A percentile compares a stretch with the other conserved stretches of the same genome.
phyloP scores from a whole-genome alignment of 2,329 filamentous ascomycete species.

The Lasiodiplodia sp. region DNA sequence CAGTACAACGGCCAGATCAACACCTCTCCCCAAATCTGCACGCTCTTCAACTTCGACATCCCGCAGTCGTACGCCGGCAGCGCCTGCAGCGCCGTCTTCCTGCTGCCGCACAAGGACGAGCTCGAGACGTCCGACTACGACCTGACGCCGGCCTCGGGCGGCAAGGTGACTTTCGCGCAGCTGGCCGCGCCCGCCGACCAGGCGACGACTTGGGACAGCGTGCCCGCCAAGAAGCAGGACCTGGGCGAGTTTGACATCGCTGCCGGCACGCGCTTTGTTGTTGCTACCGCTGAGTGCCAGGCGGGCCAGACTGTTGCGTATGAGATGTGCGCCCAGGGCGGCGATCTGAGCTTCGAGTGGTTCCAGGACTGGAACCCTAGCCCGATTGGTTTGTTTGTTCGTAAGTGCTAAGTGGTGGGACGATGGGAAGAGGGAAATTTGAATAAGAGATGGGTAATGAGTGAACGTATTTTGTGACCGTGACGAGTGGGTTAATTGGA shows the following conservation, averaged over 20 bases:
- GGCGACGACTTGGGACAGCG: conserved; percentile 62
- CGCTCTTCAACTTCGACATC: conserved; percentile 58
- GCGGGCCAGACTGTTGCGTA: conserved; percentile 61
- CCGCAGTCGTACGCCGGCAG: conserved; percentile 54
- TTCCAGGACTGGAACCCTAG: conserved; percentile 70
- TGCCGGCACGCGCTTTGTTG: conserved; percentile 62
- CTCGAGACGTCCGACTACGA: conserved; percentile 66
- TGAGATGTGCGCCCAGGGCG: conserved; percentile 59
- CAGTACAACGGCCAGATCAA: conserved; percentile 40
- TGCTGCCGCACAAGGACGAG: conserved; percentile 64
- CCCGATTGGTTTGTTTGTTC: conserved; percentile 48
- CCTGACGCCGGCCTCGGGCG: conserved; percentile 55
- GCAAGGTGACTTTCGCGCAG: conserved; percentile 61
- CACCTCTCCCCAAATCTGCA: conserved; percentile 39
- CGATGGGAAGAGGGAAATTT: not conserved
- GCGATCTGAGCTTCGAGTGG: conserved; percentile 61
- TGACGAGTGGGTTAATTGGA: not conserved
- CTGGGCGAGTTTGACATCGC: conserved; percentile 54
- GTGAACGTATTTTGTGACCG: not conserved
- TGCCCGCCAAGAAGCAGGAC: conserved; percentile 55
- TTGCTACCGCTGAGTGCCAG: conserved; percentile 63
- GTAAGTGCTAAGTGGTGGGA: conserved; percentile 20
- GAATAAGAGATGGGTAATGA: conserved; percentile 1
- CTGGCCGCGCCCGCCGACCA: conserved; percentile 55
- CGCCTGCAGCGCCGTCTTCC: conserved; percentile 70